A percentile compares a stretch with the other conserved stretches of the same genome.
Conservation (phyloP, 2,329 filamentous ascomycete species). For the Neonectria faginata region DNA sequence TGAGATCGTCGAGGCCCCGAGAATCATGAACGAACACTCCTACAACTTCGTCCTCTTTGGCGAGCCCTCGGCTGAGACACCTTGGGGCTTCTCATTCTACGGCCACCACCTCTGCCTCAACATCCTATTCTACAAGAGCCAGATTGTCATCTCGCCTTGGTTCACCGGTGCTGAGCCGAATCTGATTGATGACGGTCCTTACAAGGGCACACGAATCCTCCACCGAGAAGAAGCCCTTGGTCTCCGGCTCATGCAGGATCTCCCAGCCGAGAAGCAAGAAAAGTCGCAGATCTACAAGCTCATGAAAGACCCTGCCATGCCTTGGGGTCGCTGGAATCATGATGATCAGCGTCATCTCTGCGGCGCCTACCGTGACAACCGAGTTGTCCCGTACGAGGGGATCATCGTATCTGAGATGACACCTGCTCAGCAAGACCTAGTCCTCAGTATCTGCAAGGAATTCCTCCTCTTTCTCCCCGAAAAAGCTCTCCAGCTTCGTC, state of each 20-base stretch:
- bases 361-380: conserved; percentile 83
- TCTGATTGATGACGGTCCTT: conserved; percentile 73
- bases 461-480: conserved; percentile 77
- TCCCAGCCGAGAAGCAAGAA: conserved; percentile 59
- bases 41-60: conserved; percentile 84
- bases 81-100: conserved; percentile 82
- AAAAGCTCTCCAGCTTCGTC: conserved; percentile 63
- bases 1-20: conserved; percentile 69
- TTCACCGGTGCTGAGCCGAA: conserved; percentile 88
- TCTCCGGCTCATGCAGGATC: conserved; percentile 75
- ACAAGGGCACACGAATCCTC: conserved; percentile 74
- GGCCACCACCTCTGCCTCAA: conserved; percentile 83
- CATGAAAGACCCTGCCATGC: conserved; percentile 75
- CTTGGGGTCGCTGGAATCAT: conserved; percentile 78
- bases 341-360: conserved; percentile 84
- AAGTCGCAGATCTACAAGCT: conserved; percentile 68
- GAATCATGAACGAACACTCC: conserved; percentile 78
- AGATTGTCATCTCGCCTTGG: conserved; percentile 78
- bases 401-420: conserved; percentile 64
- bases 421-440: conserved; percentile 60
- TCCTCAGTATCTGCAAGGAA: conserved; percentile 70
- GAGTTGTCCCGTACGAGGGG: conserved; percentile 80
- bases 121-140: conserved; percentile 72
- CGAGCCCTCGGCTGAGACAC: conserved; percentile 63
- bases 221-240: conserved; percentile 73